Base-by-base conservation (phyloP, 305 asterid genomes). In the Rubia tinctorum region DNA sequence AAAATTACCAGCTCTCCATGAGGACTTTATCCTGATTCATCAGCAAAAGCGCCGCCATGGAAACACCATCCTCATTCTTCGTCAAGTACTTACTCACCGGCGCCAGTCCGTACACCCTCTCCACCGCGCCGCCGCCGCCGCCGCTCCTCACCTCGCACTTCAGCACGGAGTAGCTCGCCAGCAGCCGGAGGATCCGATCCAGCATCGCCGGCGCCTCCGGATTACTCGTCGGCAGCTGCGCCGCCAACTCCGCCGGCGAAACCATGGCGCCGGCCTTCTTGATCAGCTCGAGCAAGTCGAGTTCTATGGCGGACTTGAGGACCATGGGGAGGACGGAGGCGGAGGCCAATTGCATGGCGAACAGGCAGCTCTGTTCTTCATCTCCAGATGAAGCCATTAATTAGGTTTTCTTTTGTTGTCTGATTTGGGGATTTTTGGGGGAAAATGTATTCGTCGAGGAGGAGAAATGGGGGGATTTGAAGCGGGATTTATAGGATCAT, bases 1-100 rank as follows among this genome's bases (percentile, higher is more conserved):
- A 53, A 53, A 53, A 53, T 53, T 53, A 53, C 59, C 59, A 53
- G 59, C 59, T 53, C 59, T 53, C 95, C 95, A 90, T 84, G 42
- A 89, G 95, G 17, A 92, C 84, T 78, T 89, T 92, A 67, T 92
- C 98, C 68, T 88, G 98, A 82, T 89, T 90, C 97, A 92, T 88
- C 69, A 90, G 91, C 72, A 87, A 66, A 68, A 92, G 75, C 1
- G 94, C 86, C 0, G 98, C 91, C 86, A 90, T 84, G 20, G 96
- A 92, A 44, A 92, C 98, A 7, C 97, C 98, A 61, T 90, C 98
- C 0, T 73, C 89, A 73, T 92, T 92, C 85, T 84, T 92, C 6
- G 93, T 92, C 82, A 90, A 66, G 75, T 80, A 90, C 80, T 81
- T 80, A 72, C 97, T 86, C 0, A 90, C 93, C 25, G 96, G 96